These are phyloP conservation scores for Trichocomaceae sp. DNA, from an alignment of 2,329 filamentous ascomycete genomes.

Conservation along the genomic window DNA sequence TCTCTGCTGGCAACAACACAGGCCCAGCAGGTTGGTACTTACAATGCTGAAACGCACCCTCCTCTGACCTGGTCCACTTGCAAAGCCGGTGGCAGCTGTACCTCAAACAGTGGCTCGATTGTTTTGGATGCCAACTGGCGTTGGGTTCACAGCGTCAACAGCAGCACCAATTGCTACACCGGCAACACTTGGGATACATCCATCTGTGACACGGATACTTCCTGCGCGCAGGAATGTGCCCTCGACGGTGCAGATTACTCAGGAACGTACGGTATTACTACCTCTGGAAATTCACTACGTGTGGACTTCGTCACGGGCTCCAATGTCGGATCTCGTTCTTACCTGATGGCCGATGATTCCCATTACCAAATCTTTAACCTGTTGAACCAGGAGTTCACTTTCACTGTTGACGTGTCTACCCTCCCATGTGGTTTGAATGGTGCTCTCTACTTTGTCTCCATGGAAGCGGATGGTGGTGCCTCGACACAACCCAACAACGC, in stretches of 20 bases:
- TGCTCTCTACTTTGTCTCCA: constrained; percentile 55
- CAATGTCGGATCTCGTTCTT: constrained; percentile 51
- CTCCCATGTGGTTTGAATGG: constrained; percentile 66
- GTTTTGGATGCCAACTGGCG: constrained; percentile 55
- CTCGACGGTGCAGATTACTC: constrained; percentile 52
- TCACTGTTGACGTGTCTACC: constrained; percentile 64
- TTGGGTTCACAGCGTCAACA: constrained; percentile 47
- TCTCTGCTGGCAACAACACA: constrained; percentile 7
- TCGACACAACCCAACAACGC: constrained; percentile 46
- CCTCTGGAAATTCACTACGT: constrained; percentile 44
- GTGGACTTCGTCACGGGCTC: constrained; percentile 42
- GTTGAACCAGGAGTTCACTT: constrained; percentile 63
- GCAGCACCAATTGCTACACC: constrained; percentile 53
- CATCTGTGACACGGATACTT: constrained; percentile 43
- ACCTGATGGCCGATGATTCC: constrained; percentile 56
- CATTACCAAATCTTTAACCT: constrained; percentile 62
- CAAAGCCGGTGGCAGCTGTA: constrained; percentile 47
- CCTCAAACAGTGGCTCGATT: constrained; percentile 46
- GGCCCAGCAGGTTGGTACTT: constrained; percentile 11
- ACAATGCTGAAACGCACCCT: constrained; percentile 38
- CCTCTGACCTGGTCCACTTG: constrained; percentile 50
- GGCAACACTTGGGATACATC: constrained; percentile 47
- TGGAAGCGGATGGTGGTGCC: constrained; percentile 53
- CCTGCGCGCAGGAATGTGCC: constrained; percentile 52
- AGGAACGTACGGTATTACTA: constrained; percentile 47